Evolutionary conservation across 2,329 filamentous ascomycete genomes (phyloP), one percentile per base, ranked within the genome.

Genomic region (Penicillium griseofulvum): DNA sequence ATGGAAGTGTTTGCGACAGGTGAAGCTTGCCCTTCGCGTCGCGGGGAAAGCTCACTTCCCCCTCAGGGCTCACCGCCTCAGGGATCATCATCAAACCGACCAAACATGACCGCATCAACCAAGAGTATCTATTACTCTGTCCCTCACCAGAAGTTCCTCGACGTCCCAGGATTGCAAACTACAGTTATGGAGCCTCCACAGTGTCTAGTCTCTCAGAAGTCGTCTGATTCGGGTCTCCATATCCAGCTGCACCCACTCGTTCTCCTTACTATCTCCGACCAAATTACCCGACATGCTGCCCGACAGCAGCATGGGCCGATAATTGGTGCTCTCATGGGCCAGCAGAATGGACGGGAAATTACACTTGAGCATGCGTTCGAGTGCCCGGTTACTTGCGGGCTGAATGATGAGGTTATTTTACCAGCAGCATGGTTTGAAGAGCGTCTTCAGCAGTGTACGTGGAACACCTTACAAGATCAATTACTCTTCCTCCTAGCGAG

Each of bases 331-430:
- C 81, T 99, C n/a, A 77, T 99, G 6, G 94, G 94, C 16, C 90
- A 94, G 69, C 92, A 97, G 66, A 89, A 91, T 78, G 93, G 93
- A 19, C 87, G 91, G 54, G 87, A 93, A 67, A 88, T 97, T 65
- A 96, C 90, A 10, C 87, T 97, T 62, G 93, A 97, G 73, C 88
- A 96, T 77, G 91, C 90, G 4, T 97, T 96, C 70, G 91, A 97
- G 69, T 91, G 89, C 72, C 84, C 87, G 59, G 78, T 85, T 1
- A 70, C 76, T 17, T 68, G 71, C 45, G 71, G 73, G 14, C 69
- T 78, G 0, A 79, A 85, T 41, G 84, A 83, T 31, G 78, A 85
- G 42, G 80, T 86, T 39, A 71, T 84, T 31, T 76, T 96, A 9
- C 83, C 92, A 61, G 74, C 81, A 51, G 76, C 76, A 3, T 95